Evolutionary conservation across 306 rosid species (phyloP), one percentile per base, ranked within the genome.

Genomic region (Argentina anserina): DNA sequence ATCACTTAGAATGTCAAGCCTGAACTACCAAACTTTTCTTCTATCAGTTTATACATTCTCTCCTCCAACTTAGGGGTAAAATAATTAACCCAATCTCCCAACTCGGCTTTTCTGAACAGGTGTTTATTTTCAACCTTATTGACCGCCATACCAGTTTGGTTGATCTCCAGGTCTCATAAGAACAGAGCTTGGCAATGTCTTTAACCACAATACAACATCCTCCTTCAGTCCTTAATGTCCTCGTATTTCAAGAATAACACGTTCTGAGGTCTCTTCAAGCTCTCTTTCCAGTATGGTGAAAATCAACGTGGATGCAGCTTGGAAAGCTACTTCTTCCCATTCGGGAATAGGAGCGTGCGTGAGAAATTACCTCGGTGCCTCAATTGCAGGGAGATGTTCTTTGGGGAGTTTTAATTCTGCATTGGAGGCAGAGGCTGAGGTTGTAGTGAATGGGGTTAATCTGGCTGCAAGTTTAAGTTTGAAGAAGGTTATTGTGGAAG

Each of bases 61-160:
- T 47, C 23, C 53, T 47, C 6, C 53, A 17, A 17, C 23, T 1
- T 0, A 47, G 53, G 23, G 21, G 52, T 17, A 0, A 17, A 47
- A 47, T 47, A 18, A 9, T 47, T 47, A 17, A 17, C 21, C 53
- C 53, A 47, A 47, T 18, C 53, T 17, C 53, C 53, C 2, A 46
- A n/a, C 21, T 46, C 21, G 17, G 52, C 52, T 46, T 46, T 46
- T 46, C 52, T 17, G 21, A 46, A 46, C 2, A 46, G 8, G 21
- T 0, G 1, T 0, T 17, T 46, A 17, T 15, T 46, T 8, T 0
- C 20, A 0, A 3, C 0, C 1, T 45, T 4, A 20, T 0, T 45
- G 50, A 14, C 50, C 3, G 2, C 2, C 7, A 0, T 14, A 1
- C 50, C 52, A 1, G 52, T 46, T 17, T 46, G 15, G 52, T 46